phyloP scores from a whole-genome alignment of 2,329 filamentous ascomycete genomes.

The Trichoderma sp. region DNA sequence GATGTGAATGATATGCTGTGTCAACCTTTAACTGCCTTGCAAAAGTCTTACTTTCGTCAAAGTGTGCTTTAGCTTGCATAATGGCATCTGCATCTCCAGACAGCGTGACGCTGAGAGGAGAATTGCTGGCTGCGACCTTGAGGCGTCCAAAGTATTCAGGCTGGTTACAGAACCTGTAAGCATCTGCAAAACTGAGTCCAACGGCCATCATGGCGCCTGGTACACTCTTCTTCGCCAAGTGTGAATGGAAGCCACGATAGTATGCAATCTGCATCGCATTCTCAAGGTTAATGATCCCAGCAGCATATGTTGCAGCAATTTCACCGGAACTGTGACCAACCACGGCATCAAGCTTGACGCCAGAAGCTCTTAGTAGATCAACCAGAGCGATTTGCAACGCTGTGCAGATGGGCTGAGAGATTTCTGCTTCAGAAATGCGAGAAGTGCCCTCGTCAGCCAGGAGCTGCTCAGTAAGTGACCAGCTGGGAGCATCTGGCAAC shows the following conservation, averaged over 20 bases:
- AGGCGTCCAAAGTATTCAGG: no score
- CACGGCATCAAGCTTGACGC: constrained; percentile 19
- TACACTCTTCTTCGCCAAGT: constrained; percentile 16
- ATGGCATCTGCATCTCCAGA: not conserved
- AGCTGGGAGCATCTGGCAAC: not conserved
- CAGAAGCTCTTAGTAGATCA: constrained; percentile 19
- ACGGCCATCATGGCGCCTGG: constrained; percentile 23
- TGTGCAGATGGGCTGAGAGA: constrained; percentile 24
- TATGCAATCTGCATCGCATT: constrained; percentile 25
- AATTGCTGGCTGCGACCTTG: not conserved
- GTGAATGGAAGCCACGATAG: constrained; percentile 20
- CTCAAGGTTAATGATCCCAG: not conserved
- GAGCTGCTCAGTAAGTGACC: not conserved
- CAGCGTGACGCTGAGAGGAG: not conserved
- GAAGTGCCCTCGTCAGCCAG: not conserved
- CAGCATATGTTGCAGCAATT: constrained; percentile 37
- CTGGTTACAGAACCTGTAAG: not conserved
- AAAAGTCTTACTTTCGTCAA: not conserved
- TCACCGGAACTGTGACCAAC: constrained; percentile 28
- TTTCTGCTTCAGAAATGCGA: constrained; percentile 22
- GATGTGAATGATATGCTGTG: constrained; percentile 10
- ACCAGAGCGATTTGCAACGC: constrained; percentile 25
- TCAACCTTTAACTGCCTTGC: not conserved
- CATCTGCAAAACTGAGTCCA: constrained; percentile 16
- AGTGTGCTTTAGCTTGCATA: no score